A percentile compares a stretch with the other conserved stretches of the same genome.
phyloP scores from a whole-genome alignment of 306 rosid genomes.

The Gastrolobium villosum region DNA sequence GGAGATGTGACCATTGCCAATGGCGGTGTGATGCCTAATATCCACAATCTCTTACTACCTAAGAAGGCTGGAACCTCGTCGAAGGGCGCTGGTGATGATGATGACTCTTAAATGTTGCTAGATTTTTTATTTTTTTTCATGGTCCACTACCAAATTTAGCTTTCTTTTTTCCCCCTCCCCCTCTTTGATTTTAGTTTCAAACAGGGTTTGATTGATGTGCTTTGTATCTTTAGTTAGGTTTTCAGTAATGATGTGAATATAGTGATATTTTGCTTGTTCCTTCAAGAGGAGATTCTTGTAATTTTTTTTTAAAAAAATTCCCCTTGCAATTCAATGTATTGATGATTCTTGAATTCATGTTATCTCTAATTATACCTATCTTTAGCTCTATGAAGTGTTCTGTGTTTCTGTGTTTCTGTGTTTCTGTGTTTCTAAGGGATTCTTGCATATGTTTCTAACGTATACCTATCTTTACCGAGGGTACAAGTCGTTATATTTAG shows the following conservation, averaged over 20 bases:
- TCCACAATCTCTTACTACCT: constrained; percentile 82
- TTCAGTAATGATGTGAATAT: constrained; percentile 70
- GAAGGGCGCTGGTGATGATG: constrained; percentile 66
- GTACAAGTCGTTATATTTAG: too few relatives aligned
- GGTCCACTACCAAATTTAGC: not conserved
- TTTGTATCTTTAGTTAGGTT: constrained; percentile 51
- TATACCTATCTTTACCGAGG: too few relatives aligned
- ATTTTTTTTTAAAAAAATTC: not conserved
- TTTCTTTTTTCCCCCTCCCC: too few relatives aligned
- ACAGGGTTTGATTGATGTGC: not conserved
- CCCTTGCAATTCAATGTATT: too few relatives aligned
- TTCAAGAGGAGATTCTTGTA: not conserved
- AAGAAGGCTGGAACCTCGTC: constrained; percentile 82
- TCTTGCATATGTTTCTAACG: too few relatives aligned
- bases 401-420: too few relatives aligned
- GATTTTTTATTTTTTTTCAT: not conserved
- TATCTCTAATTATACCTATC: too few relatives aligned
- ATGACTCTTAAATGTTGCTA: constrained; percentile 55
- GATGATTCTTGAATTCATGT: too few relatives aligned
- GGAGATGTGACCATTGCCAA: constrained; percentile 92
- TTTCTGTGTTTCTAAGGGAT: too few relatives aligned
- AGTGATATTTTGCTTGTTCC: constrained; percentile 43
- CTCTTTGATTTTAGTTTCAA: not conserved
- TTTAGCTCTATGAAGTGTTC: too few relatives aligned
- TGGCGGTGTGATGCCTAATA: constrained; percentile 97